A percentile compares a stretch with the other conserved stretches of the same genome.
Conservation (phyloP, 2,329 filamentous ascomycete genomes). For the Colletotrichum lindemuthianum region DNA sequence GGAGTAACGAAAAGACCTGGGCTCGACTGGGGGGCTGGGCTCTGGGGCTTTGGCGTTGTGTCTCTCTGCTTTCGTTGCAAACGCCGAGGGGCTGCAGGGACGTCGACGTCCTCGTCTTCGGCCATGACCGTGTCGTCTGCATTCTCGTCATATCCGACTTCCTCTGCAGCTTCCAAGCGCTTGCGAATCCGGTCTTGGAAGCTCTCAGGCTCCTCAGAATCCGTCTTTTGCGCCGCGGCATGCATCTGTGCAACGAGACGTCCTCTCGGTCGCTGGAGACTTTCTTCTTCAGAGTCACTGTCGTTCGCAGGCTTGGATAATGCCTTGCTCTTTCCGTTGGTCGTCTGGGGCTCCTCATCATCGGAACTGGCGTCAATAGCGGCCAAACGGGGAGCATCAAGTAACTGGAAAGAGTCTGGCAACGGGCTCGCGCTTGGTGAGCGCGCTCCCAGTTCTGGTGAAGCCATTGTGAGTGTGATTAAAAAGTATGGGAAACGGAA, state of each 20-base stretch:
- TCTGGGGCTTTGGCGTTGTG: constrained; percentile 46
- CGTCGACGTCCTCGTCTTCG: constrained; percentile 52
- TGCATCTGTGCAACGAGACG: constrained; percentile 73
- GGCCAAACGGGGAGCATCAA: constrained; percentile 64
- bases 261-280: constrained; percentile 63
- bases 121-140: constrained; percentile 42
- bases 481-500: constrained; percentile 7
- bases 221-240: constrained; percentile 42
- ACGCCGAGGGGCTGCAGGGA: constrained; percentile 54
- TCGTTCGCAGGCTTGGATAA: constrained; percentile 7
- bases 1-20: constrained; percentile 69
- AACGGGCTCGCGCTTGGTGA: constrained; percentile 50
- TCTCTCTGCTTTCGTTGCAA: constrained; percentile 49
- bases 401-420: constrained; percentile 63
- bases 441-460: constrained; percentile 57
- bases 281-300: constrained; percentile 42
- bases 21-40: constrained; percentile 40
- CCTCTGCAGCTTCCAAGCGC: constrained; percentile 48
- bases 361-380: constrained; percentile 61
- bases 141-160: constrained; percentile 42
- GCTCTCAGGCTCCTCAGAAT: constrained; percentile 42
- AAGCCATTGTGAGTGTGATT: constrained; percentile 56
- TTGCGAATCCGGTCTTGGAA: constrained; percentile 55
- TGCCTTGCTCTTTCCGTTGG: constrained; percentile 11
- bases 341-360: constrained; percentile 32